Percentiles rank a stretch among this genome's conserved stretches.
phyloP scores from a whole-genome alignment of 352 stramenopile genomes.

The Phytophthora macrochlamydospora region DNA sequence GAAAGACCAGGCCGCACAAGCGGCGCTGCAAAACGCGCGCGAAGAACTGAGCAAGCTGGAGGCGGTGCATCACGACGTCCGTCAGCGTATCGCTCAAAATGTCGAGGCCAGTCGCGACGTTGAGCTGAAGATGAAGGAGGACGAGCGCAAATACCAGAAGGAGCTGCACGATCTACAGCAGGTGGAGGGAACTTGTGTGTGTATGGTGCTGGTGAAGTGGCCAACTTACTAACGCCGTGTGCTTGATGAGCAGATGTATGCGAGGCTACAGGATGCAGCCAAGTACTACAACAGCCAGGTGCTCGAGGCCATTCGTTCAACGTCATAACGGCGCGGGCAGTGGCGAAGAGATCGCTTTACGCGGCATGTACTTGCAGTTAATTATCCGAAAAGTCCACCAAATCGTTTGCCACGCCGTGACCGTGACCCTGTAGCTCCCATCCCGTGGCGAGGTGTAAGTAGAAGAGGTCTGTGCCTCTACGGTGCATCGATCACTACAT shows the following conservation, averaged over 20 bases:
- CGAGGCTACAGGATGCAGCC: conserved; percentile 58
- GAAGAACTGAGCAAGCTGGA: conserved; percentile 66
- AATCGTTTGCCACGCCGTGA: no score
- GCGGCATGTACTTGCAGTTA: no score
- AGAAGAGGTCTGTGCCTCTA: no score
- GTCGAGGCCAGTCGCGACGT: conserved; percentile 62
- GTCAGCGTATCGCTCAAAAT: conserved; percentile 57
- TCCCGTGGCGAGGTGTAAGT: no score
- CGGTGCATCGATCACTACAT: no score
- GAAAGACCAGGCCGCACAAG: conserved; percentile 64
- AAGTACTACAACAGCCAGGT: conserved; percentile 77
- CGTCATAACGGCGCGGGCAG: neutral
- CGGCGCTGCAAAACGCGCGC: conserved; percentile 56
- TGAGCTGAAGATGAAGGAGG: conserved; percentile 68
- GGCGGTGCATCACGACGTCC: conserved; percentile 46
- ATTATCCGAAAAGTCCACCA: no score
- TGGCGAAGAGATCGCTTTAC: no score
- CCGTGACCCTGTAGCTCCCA: no score
- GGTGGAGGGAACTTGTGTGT: conserved; percentile 26
- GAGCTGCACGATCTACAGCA: conserved; percentile 69
- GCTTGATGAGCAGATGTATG: conserved; percentile 60
- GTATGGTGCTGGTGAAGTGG: neutral
- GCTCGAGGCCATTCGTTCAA: conserved; percentile 48
- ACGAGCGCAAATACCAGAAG: conserved; percentile 66
- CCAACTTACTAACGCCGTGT: conserved; percentile 8